Conservation (phyloP, 2,329 filamentous ascomycete genomes). For the Paecilomyces fulvus region DNA sequence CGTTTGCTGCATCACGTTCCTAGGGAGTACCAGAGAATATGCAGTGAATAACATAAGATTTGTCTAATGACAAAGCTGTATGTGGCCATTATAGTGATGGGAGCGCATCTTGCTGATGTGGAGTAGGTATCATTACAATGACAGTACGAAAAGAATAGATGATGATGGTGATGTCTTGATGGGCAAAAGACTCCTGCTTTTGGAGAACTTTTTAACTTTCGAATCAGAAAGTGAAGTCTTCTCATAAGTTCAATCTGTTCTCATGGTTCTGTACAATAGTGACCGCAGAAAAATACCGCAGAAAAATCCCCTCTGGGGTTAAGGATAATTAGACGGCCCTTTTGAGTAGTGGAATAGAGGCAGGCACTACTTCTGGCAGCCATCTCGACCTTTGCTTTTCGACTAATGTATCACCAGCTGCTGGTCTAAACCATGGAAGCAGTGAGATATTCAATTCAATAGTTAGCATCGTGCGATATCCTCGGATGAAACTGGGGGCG, state of each 20-base stretch:
- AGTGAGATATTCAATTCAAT: neutral
- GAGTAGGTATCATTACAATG: neutral
- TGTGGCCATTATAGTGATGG: too few relatives aligned
- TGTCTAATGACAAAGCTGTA: too few relatives aligned
- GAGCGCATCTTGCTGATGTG: neutral
- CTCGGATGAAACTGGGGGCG: neutral
- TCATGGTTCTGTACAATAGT: neutral
- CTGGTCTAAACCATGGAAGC: neutral
- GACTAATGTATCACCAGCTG: neutral
- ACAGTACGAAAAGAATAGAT: neutral
- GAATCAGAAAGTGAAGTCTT: too few relatives aligned
- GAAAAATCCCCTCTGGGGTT: neutral
- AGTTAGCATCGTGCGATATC: neutral
- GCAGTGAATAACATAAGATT: too few relatives aligned
- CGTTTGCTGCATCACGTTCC: too few relatives aligned
- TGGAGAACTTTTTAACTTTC: too few relatives aligned
- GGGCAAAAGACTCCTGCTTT: too few relatives aligned
- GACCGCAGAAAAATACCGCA: too few relatives aligned
- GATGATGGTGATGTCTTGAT: neutral
- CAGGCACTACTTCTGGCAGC: neutral
- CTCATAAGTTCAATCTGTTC: too few relatives aligned
- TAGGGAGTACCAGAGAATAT: too few relatives aligned
- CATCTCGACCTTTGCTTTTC: neutral
- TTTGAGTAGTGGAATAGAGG: neutral
- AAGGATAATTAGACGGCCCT: neutral